Evolutionary conservation across 73 alveolate genomes (phyloP), one percentile per base, ranked within the genome.

Genomic region (Paramecium bursaria): DNA sequence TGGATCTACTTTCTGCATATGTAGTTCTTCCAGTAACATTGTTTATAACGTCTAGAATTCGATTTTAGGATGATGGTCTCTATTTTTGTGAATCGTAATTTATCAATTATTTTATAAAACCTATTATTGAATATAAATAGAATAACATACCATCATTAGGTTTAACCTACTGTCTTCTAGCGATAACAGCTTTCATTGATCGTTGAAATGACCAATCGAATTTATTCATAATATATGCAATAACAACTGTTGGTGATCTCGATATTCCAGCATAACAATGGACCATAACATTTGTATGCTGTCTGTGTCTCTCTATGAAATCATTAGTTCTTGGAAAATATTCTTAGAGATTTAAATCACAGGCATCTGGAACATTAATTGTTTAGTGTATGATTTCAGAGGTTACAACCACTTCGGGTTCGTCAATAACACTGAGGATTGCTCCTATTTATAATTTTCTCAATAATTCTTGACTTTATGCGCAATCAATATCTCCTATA

Each of bases 221-320:
- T 47, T 90, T 91, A 73, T 93, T 85, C 91, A 95, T 93, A 50
- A 95, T 52, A 73, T 93, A 95, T 1, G 99, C 98, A 60, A 91
- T 91, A 1, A 93, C 95, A 60, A 95, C 91, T 0, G 99, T 75
- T 1, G 99, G 91, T 44, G 95, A 85, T 54, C 99, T 76, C 3
- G 99, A 95, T 6, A 93, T 90, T 1, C 99, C 99, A 52, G 95
- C 93, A 80, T 87, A 92, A 33, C 99, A 92, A 86, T 95, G 98
- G 13, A 93, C 95, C 82, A 67, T 67, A 33, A 67, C 82, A 67
- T 67, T 67, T 0, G 82, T 67, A 67, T 67, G 82, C 44, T 31
- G 33, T 35, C 82, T 31, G 17, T 67, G 82, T n/a, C 82, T 67
- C 21, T 67, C 82, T 7, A 67, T 67, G 46, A 67, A 67, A 39